Evolutionary conservation across 2,329 filamentous ascomycete genomes (phyloP).

Genomic region (Mycogone perniciosa): DNA sequence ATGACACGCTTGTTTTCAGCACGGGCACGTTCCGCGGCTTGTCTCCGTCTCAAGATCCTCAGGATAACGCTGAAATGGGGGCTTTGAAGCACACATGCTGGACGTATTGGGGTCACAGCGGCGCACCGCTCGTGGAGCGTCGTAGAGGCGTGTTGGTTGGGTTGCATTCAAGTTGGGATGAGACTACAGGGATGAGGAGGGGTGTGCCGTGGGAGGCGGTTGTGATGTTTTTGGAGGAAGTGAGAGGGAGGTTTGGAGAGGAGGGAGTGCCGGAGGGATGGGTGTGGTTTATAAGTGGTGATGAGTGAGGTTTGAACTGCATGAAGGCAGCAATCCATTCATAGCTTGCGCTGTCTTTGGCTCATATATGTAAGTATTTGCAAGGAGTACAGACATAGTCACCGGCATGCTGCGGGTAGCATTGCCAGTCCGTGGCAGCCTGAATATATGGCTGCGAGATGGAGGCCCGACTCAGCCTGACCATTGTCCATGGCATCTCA

Average conservation of each 20-base stretch:
- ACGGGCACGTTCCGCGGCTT: slow-evolving; percentile 36
- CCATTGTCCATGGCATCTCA: no score
- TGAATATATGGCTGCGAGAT: no score
- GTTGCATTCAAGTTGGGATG: slow-evolving; percentile 50
- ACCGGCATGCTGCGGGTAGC: no score
- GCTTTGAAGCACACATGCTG: slow-evolving; percentile 47
- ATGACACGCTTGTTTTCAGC: slow-evolving; percentile 42
- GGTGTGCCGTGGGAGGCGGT: slow-evolving; percentile 42
- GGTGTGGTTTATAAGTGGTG: slow-evolving; percentile 12
- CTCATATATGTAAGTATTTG: no score
- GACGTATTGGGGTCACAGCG: slow-evolving; percentile 53
- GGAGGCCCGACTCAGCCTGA: no score
- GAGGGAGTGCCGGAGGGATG: slow-evolving; percentile 10
- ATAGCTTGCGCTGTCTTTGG: no score
- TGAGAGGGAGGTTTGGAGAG: slow-evolving; percentile 11
- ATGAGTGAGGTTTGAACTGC: no score
- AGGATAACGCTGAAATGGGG: slow-evolving; percentile 48
- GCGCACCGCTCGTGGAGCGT: slow-evolving; percentile 40
- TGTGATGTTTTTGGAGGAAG: slow-evolving; percentile 28
- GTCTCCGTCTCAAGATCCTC: slow-evolving; percentile 32
- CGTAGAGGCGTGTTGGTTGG: slow-evolving; percentile 37
- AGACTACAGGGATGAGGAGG: slow-evolving; percentile 43
- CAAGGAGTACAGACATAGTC: no score
- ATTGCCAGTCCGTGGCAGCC: no score
- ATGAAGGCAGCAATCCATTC: no score